Conservation (phyloP, 345 rosid species). For the Citrus glauca region DNA sequence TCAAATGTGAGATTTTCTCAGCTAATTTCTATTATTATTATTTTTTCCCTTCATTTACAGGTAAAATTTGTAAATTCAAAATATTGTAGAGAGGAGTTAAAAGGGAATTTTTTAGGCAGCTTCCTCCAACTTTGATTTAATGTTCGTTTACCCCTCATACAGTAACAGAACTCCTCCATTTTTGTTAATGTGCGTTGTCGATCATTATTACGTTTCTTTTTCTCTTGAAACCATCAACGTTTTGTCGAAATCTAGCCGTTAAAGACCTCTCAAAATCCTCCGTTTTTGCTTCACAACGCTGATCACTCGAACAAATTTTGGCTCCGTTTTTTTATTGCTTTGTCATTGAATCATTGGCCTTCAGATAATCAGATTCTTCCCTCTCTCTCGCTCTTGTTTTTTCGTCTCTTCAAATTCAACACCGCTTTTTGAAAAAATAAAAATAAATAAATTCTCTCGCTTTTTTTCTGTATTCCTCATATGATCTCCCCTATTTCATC, state of each 20-base stretch:
- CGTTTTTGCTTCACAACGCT: background rate
- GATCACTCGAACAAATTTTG: background rate
- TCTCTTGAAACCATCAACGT: background rate
- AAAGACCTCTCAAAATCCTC: background rate
- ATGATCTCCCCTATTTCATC: background rate
- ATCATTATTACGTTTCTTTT: background rate
- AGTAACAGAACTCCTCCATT: too few relatives aligned
- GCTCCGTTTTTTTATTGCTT: background rate
- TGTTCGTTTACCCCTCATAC: too few relatives aligned
- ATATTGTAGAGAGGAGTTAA: too few relatives aligned
- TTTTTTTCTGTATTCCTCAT: background rate
- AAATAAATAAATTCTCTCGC: background rate
- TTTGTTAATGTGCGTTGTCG: too few relatives aligned
- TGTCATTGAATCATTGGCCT: slow-evolving; percentile 3
- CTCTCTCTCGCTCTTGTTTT: too few relatives aligned
- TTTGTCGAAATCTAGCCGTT: slow-evolving; percentile 27
- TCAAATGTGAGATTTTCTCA: background rate
- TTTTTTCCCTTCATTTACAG: too few relatives aligned
- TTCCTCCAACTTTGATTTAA: too few relatives aligned
- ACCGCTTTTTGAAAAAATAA: background rate
- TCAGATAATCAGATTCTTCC: background rate
- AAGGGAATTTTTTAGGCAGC: too few relatives aligned
- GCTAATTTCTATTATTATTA: too few relatives aligned
- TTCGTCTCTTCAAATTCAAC: background rate
- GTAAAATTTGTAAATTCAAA: too few relatives aligned